phyloP scores from a whole-genome alignment of 768 basidiomycete species.

The Butyriboletus loyo region DNA sequence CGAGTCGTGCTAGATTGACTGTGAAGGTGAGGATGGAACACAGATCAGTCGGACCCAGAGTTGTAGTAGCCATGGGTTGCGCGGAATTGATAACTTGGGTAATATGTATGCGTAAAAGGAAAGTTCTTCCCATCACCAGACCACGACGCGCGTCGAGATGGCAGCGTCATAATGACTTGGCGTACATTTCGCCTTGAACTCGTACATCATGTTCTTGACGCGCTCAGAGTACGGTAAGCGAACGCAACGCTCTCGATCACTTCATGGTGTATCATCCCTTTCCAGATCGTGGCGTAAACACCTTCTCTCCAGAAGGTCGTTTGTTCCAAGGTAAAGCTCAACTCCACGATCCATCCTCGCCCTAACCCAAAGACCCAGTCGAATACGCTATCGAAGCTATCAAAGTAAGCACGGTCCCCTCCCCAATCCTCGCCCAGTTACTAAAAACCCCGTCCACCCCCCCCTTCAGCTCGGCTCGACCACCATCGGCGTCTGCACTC shows the following conservation, averaged over 20 bases:
- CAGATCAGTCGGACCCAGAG: constrained; percentile 43
- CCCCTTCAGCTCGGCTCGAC: constrained; percentile 86
- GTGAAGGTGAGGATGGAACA: constrained; percentile 65
- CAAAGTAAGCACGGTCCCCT: constrained; percentile 54
- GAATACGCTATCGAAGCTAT: constrained; percentile 99
- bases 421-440: background rate
- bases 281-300: constrained; percentile 94
- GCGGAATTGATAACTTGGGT: background rate
- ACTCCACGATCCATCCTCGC: background rate
- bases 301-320: constrained; percentile 97
- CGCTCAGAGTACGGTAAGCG: constrained; percentile 87
- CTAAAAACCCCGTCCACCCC: constrained; percentile 1
- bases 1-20: constrained; percentile 60
- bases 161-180: constrained; percentile 25
- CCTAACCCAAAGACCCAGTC: constrained; percentile 49
- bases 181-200: constrained; percentile 1
- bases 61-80: constrained; percentile 5
- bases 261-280: background rate
- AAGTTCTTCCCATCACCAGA: constrained; percentile 29
- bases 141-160: constrained; percentile 35
- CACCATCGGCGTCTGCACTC: constrained; percentile 91
- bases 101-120: constrained; percentile 19
- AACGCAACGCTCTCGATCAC: background rate
- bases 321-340: constrained; percentile 86
- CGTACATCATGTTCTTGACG: constrained; percentile 77